Evolutionary conservation across 495 filamentous ascomycete genomes (phyloP).

Genomic region (Talaromyces ruber): DNA sequence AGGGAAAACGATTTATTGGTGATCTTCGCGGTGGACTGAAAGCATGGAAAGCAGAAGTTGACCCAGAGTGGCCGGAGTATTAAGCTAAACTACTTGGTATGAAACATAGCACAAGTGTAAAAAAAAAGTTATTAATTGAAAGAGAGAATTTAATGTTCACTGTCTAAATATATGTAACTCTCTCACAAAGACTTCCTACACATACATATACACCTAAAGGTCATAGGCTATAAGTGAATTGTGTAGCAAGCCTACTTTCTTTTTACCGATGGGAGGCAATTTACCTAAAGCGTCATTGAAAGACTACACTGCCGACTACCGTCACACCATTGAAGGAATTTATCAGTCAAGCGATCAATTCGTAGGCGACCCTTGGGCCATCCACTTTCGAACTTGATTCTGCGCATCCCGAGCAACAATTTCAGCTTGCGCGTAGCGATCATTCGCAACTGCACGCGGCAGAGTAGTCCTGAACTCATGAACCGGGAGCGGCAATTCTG

Average conservation of each 20-base stretch:
- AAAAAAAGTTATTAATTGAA: neutral
- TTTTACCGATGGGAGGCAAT: neutral
- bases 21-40: slow-evolving; percentile 77
- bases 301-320: neutral
- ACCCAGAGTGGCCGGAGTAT: slow-evolving; percentile 61
- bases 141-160: neutral
- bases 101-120: neutral
- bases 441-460: neutral
- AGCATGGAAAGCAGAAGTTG: slow-evolving; percentile 77
- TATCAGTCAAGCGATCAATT: neutral
- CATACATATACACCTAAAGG: neutral
- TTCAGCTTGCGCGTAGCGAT: neutral
- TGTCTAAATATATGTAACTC: neutral
- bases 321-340: neutral
- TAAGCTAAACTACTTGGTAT: slow-evolving; percentile 8
- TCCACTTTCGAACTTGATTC: neutral
- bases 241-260: neutral
- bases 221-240: neutral
- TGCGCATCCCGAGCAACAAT: neutral
- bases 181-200: neutral
- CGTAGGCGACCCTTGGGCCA: neutral
- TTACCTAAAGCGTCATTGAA: neutral
- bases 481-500: neutral
- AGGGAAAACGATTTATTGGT: slow-evolving; percentile 51
- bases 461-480: neutral